Conservation (phyloP, 441 rosid species). For the Bruguiera hainesii region DNA sequence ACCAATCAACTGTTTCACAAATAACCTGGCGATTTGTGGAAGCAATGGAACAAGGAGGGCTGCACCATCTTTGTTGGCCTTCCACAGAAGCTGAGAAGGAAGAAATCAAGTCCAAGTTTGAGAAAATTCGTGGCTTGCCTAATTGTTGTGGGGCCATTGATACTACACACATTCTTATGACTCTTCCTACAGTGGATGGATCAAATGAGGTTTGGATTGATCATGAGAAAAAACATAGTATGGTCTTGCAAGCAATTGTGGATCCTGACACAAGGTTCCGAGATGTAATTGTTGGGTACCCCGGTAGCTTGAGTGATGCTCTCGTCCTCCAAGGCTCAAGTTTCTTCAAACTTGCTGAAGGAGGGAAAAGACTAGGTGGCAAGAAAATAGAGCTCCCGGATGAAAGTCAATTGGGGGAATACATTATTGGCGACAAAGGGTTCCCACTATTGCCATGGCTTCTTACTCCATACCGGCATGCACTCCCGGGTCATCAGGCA, state of each 20-base stretch:
- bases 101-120: slow-evolving; percentile 62
- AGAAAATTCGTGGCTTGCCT: slow-evolving; percentile 63
- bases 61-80: slow-evolving; percentile 83
- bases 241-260: slow-evolving; percentile 62
- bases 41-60: slow-evolving; percentile 82
- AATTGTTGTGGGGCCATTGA: slow-evolving; percentile 67
- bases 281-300: slow-evolving; percentile 72
- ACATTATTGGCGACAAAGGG: slow-evolving; percentile 56
- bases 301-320: slow-evolving; percentile 45
- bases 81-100: slow-evolving; percentile 42
- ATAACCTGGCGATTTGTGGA: slow-evolving; percentile 92
- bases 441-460: slow-evolving; percentile 63
- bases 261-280: slow-evolving; percentile 61
- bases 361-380: slow-evolving; percentile 48
- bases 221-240: slow-evolving; percentile 54
- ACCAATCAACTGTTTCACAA: slow-evolving; percentile 89
- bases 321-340: slow-evolving; percentile 50
- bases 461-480: slow-evolving; percentile 43
- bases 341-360: slow-evolving; percentile 43
- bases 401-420: slow-evolving; percentile 49
- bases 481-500: slow-evolving; percentile 30
- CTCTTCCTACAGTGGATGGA: slow-evolving; percentile 48
- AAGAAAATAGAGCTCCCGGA: slow-evolving; percentile 30
- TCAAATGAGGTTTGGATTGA: slow-evolving; percentile 49
- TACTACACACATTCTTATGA: slow-evolving; percentile 54